A percentile compares a stretch with the other conserved stretches of the same genome.
Evolutionary conservation across 2,329 filamentous ascomycete genomes (phyloP).

Genomic region (Fusarium scirpi): DNA sequence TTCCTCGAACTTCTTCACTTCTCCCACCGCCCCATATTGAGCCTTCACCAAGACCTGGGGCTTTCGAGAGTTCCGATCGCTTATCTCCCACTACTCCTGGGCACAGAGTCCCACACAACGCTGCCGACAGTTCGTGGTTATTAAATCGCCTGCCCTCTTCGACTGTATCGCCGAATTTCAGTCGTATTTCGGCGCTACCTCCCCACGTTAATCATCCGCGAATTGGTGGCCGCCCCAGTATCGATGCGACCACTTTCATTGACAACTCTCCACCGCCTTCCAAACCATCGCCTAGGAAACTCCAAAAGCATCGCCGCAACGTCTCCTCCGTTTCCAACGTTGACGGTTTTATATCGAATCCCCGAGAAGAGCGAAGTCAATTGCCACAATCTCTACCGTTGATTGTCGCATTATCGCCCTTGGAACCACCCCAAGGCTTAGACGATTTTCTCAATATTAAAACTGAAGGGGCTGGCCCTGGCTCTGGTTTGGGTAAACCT

Average conservation of each 20-base stretch:
- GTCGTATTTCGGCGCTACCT: slow-evolving; percentile 55
- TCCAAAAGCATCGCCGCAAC: slow-evolving; percentile 54
- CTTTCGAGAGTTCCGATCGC: slow-evolving; percentile 34
- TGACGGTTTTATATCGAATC: slow-evolving; percentile 19
- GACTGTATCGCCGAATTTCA: slow-evolving; percentile 57
- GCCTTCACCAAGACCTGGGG: slow-evolving; percentile 37
- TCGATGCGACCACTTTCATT: slow-evolving; percentile 55
- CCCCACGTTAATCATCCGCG: slow-evolving; percentile 51
- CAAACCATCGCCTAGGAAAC: slow-evolving; percentile 52
- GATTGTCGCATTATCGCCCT: slow-evolving; percentile 43
- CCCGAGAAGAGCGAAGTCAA: slow-evolving; percentile 27
- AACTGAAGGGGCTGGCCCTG: slow-evolving; percentile 47
- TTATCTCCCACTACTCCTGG: slow-evolving; percentile 34
- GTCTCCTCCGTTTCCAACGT: slow-evolving; percentile 38
- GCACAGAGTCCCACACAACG: slow-evolving; percentile 48
- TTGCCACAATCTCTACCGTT: slow-evolving; percentile 41
- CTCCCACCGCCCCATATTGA: slow-evolving; percentile 55
- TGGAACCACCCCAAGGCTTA: slow-evolving; percentile 40
- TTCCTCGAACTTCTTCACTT: slow-evolving; percentile 59
- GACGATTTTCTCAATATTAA: slow-evolving; percentile 39
- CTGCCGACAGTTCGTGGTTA: slow-evolving; percentile 59
- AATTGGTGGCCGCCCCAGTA: slow-evolving; percentile 57
- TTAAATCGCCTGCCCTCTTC: slow-evolving; percentile 67
- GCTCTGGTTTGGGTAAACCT: slow-evolving; percentile 44
- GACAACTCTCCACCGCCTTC: slow-evolving; percentile 49